Evolutionary conservation across 352 stramenopile genomes (phyloP).

Genomic region (Pythium rhizo-oryzae): DNA sequence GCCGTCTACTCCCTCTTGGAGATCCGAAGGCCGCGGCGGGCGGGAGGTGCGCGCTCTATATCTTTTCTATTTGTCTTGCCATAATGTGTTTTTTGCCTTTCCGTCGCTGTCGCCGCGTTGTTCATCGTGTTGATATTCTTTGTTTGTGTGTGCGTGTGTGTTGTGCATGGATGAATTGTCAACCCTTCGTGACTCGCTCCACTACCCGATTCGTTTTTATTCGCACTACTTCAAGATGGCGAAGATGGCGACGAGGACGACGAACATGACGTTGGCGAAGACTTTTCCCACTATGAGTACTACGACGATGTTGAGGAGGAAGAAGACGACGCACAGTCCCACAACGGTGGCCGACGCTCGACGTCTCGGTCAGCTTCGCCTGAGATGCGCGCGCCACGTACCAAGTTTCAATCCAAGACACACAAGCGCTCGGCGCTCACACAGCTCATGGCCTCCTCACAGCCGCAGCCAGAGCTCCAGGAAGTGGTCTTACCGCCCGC

Average conservation of each 20-base stretch:
- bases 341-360: not conserved
- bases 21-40: slow-evolving; percentile 10
- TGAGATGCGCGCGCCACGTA: slow-evolving; percentile 5
- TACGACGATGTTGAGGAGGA: slow-evolving; percentile 1
- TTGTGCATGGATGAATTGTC: slow-evolving; percentile 13
- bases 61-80: slow-evolving; percentile 8
- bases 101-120: not conserved
- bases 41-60: slow-evolving; percentile 12
- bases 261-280: slow-evolving; percentile 17
- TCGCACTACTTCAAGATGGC: not conserved
- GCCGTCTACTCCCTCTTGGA: slow-evolving; percentile 6
- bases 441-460: slow-evolving; percentile 13
- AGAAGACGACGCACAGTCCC: not conserved
- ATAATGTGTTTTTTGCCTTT: slow-evolving; percentile 25
- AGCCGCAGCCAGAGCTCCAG: slow-evolving; percentile 11
- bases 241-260: slow-evolving; percentile 1
- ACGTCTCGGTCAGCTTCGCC: slow-evolving; percentile 11
- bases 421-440: slow-evolving; percentile 21
- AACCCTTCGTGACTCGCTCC: not conserved
- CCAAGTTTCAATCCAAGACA: slow-evolving; percentile 7
- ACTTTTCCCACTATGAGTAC: slow-evolving; percentile 23
- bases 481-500: not conserved
- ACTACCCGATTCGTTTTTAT: not conserved
- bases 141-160: slow-evolving; percentile 25
- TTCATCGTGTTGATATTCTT: slow-evolving; percentile 25